A percentile compares a stretch with the other conserved stretches of the same genome.
Conservation (phyloP, 331 rosid genomes). For the Pyracantha coccinea region DNA sequence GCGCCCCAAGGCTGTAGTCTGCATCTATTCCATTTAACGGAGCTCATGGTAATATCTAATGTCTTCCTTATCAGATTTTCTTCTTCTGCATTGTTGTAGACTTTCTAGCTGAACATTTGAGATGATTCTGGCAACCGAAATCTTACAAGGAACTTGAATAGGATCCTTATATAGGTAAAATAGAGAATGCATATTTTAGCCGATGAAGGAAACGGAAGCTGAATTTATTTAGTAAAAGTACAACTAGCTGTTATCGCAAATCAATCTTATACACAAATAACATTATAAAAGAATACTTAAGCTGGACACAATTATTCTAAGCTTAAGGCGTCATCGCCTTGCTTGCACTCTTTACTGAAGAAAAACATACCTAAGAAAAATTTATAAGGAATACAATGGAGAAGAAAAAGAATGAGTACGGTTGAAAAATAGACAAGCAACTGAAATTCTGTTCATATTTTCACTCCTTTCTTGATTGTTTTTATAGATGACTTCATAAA, state of each 20-base stretch:
- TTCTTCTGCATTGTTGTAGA: background rate
- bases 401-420: background rate
- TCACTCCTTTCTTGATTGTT: constrained; percentile 61
- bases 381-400: background rate
- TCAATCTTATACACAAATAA: constrained; percentile 8
- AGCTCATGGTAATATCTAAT: constrained; percentile 1
- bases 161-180: background rate
- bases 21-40: background rate
- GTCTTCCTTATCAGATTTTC: background rate
- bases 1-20: too few relatives aligned
- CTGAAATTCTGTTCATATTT: constrained; percentile 24
- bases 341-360: background rate
- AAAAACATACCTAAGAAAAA: background rate
- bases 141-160: background rate
- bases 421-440: background rate
- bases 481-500: constrained; percentile 53
- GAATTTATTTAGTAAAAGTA: background rate
- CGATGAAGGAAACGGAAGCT: background rate
- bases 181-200: background rate
- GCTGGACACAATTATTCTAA: constrained; percentile 6
- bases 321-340: background rate
- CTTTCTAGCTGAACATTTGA: background rate
- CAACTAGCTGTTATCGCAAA: constrained; percentile 24
- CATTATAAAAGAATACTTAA: background rate
- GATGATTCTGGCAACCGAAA: background rate